phyloP scores from a whole-genome alignment of 768 basidiomycete species.

The Clathrus columnatus region DNA sequence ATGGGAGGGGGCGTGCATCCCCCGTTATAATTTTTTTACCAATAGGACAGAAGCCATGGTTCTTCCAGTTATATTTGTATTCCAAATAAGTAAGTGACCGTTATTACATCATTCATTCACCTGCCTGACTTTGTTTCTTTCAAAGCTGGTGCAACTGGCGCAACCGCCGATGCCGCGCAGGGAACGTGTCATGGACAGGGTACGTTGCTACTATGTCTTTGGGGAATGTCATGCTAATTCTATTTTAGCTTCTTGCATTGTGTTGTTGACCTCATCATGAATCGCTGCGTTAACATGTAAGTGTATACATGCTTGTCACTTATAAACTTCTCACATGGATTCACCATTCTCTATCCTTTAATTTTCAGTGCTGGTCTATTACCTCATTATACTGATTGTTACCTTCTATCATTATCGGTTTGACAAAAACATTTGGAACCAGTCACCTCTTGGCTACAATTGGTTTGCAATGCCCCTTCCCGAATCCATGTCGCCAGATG shows the following conservation, averaged over 20 bases:
- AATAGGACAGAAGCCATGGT: not conserved
- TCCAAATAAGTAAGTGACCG: not conserved
- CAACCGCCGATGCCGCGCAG: constrained; percentile 36
- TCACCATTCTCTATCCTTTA: not conserved
- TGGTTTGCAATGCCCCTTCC: constrained; percentile 3
- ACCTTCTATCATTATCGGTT: constrained; percentile 1
- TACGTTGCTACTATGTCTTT: constrained; percentile 18
- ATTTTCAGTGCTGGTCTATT: constrained; percentile 6
- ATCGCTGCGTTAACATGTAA: constrained; percentile 21
- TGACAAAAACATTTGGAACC: constrained; percentile 1
- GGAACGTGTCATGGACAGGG: constrained; percentile 27
- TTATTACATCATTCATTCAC: not conserved
- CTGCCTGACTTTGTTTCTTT: constrained; percentile 23
- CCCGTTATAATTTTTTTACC: not conserved
- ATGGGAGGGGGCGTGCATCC: constrained; percentile 5
- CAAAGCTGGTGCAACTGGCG: constrained; percentile 40
- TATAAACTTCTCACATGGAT: not conserved
- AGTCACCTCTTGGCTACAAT: not conserved
- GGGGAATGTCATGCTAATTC: too few relatives aligned
- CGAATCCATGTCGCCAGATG: not conserved
- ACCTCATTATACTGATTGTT: constrained; percentile 1
- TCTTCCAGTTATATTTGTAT: constrained; percentile 1
- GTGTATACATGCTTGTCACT: constrained; percentile 6
- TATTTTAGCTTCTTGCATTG: constrained; percentile 22
- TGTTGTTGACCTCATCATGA: constrained; percentile 24